Conservation (phyloP, 331 rosid species). For the Ulmus americana region DNA sequence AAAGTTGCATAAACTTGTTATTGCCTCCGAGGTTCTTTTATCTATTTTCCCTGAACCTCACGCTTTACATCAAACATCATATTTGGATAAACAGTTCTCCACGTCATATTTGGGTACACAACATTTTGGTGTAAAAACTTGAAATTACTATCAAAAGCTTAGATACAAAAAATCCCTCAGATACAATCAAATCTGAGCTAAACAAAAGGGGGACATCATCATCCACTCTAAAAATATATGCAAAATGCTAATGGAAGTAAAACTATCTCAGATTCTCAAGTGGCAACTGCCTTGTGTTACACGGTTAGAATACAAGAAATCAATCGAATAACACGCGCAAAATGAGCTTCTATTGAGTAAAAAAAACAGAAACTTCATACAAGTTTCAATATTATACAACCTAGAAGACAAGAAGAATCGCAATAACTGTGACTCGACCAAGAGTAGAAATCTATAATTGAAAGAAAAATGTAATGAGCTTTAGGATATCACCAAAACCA, state of each 20-base stretch:
- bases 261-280: conserved; percentile 17
- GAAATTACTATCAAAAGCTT: too few species aligned
- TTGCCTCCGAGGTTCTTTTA: too few species aligned
- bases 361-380: conserved; percentile 17
- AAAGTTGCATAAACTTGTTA: too few species aligned
- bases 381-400: conserved; percentile 35
- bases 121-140: too few species aligned
- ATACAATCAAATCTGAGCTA: neutral
- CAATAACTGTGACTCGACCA: conserved; percentile 23
- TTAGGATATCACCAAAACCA: conserved; percentile 74
- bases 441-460: conserved; percentile 28
- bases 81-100: too few species aligned
- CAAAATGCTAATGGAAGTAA: neutral
- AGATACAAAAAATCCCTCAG: too few species aligned
- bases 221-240: neutral
- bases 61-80: too few species aligned
- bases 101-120: too few species aligned
- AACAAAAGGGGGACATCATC: neutral
- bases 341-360: conserved; percentile 20
- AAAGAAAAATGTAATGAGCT: conserved; percentile 10
- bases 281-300: conserved; percentile 34
- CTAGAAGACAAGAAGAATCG: conserved; percentile 25
- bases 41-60: too few species aligned
- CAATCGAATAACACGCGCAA: conserved; percentile 30
- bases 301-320: conserved; percentile 40